phyloP scores from a whole-genome alignment of 2,329 filamentous ascomycete species.

The Xylaria sp. region DNA sequence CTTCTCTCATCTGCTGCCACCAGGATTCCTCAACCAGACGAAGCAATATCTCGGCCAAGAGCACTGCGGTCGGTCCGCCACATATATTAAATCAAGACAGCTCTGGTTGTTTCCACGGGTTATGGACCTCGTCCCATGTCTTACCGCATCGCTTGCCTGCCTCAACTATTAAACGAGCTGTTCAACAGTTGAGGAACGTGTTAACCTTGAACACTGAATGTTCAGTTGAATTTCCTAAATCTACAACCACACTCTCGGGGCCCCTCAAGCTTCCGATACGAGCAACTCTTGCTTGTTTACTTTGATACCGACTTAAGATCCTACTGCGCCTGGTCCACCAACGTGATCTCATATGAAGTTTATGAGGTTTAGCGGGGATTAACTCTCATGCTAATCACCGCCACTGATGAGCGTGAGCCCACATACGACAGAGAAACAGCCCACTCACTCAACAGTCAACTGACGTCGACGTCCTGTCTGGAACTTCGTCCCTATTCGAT shows the following conservation, averaged over 20 bases:
- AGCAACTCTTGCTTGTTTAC: neutral
- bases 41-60: conserved; percentile 37
- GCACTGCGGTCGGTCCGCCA: conserved; percentile 14
- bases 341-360: conserved; percentile 27
- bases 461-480: conserved; percentile 26
- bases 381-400: conserved; percentile 24
- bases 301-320: neutral
- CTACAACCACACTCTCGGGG: neutral
- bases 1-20: conserved; percentile 23
- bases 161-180: conserved; percentile 10
- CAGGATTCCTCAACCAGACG: conserved; percentile 23
- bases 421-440: conserved; percentile 28
- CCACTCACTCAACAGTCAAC: conserved; percentile 31
- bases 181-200: conserved; percentile 12
- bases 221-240: conserved; percentile 12
- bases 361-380: conserved; percentile 18
- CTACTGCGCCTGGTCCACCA: conserved; percentile 16
- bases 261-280: neutral
- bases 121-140: conserved; percentile 10
- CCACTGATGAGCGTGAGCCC: conserved; percentile 27
- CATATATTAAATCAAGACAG: conserved; percentile 34
- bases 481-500: conserved; percentile 5
- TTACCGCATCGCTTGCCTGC: conserved; percentile 21
- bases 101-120: conserved; percentile 13
- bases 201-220: conserved; percentile 6